Evolutionary conservation across 257 asterid species (phyloP), one percentile per base, ranked within the genome.

Genomic region (Fraxinus americana): DNA sequence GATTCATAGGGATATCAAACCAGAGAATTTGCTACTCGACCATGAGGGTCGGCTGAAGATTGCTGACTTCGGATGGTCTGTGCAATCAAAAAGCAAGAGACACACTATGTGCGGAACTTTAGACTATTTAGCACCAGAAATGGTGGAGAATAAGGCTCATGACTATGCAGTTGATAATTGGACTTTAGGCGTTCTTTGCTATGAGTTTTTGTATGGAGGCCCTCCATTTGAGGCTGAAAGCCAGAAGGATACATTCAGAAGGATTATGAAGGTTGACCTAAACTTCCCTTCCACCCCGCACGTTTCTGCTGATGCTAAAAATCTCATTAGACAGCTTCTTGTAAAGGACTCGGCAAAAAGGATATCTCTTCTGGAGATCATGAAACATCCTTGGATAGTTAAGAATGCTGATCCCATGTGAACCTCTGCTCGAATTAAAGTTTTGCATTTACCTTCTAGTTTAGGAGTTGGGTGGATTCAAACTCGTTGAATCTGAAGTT

Each of bases 31-130:
- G 90, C 84, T 96, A 70, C 91, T 96, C 36, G 99, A 96, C 87
- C 99, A 96, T 63, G 96, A 93, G 97, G 98, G 96, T 29, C 89
- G 92, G 75, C 87, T 95, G 84, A 93, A 95, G 83, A 93, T 95
- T 73, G 98, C 97, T 21, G 99, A 95, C 85, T 91, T 92, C 74
- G 97, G 97, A 67, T 95, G 99, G 99, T 95, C 99, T 29, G 98
- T 95, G 38, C 98, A 93, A 82, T 95, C 99, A 66, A 85, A 74
- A 73, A 83, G 76, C 88, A 95, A 95, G 86, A 89, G 99, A 54
- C 92, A 13, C 75, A 95, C 99, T 3, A 93, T 95, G 97, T 92
- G 98, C 78, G 99, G 97, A 81, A 93, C 98, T 54, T 52, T 95
- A 84, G 99, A 95, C 86, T 95, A 95, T 83, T 77, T 95, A 83